phyloP scores from a whole-genome alignment of 768 basidiomycete genomes.

The Tulasnella sp. region DNA sequence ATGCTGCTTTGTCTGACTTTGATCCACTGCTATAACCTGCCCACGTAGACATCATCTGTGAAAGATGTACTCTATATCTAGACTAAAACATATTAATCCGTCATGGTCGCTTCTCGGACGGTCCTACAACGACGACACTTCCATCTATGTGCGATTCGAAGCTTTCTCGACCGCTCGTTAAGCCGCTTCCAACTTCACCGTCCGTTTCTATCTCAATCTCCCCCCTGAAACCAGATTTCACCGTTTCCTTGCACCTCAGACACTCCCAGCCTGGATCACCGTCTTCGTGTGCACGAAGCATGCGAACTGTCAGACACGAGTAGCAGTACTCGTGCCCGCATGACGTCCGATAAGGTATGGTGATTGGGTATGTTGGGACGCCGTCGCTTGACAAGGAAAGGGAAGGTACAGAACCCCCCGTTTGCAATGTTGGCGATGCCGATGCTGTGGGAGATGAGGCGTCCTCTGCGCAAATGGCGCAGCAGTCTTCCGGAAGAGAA shows the following conservation, averaged over 20 bases:
- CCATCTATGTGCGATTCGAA: background rate
- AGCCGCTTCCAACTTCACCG: background rate
- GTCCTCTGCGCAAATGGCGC: constrained; percentile 84
- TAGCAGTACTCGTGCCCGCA: constrained; percentile 91
- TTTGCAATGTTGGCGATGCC: background rate
- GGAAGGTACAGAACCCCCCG: background rate
- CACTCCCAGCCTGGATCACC: constrained; percentile 64
- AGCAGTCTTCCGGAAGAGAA: constrained; percentile 62
- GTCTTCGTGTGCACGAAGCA: constrained; percentile 61
- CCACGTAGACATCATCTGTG: background rate
- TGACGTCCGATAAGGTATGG: constrained; percentile 74
- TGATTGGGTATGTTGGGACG: constrained; percentile 52
- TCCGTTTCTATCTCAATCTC: constrained; percentile 33
- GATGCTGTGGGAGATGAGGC: constrained; percentile 37
- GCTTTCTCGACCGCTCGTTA: background rate
- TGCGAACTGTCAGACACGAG: constrained; percentile 77
- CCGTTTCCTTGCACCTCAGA: constrained; percentile 59
- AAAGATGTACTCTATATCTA: background rate
- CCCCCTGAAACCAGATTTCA: constrained; percentile 58
- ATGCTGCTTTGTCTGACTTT: constrained; percentile 72
- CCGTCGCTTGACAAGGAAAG: constrained; percentile 19
- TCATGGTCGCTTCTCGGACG: background rate
- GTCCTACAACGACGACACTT: background rate
- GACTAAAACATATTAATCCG: background rate
- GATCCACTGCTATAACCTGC: constrained; percentile 55